Conservation (phyloP, 176 grass and related monocot species). For the Musa troglodytarum region DNA sequence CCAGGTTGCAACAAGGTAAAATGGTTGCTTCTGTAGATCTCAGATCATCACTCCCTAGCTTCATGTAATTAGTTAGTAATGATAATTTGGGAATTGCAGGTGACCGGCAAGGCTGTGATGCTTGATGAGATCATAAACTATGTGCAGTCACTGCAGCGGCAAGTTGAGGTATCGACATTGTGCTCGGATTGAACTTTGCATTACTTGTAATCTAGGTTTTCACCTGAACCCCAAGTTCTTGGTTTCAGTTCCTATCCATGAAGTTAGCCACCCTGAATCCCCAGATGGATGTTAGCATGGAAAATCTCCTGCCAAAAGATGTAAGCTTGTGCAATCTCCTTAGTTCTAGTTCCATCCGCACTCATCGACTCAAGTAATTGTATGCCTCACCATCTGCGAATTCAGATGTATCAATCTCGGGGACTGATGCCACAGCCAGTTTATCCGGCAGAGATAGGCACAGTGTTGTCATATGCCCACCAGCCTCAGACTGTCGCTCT, state of each 20-base stretch:
- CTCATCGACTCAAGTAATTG: neutral
- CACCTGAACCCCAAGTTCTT: neutral
- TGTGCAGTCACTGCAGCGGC: constrained; percentile 64
- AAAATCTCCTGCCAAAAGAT: constrained; percentile 16
- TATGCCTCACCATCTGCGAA: neutral
- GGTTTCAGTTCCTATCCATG: constrained; percentile 64
- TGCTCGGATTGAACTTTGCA: neutral
- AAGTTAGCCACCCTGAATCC: constrained; percentile 49
- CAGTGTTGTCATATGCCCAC: neutral
- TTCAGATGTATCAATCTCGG: constrained; percentile 14
- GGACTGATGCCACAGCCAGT: neutral
- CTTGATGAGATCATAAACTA: constrained; percentile 84
- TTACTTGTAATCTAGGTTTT: neutral
- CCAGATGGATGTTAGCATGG: constrained; percentile 14
- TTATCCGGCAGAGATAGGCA: neutral
- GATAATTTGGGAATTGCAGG: constrained; percentile 19
- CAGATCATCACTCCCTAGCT: neutral
- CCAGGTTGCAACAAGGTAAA: constrained; percentile 64
- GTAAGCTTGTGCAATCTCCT: constrained; percentile 21
- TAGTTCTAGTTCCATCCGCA: neutral
- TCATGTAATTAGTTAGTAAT: too few species aligned
- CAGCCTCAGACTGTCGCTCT: constrained; percentile 20
- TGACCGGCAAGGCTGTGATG: constrained; percentile 71
- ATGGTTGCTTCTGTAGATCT: neutral
- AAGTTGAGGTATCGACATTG: constrained; percentile 39